Conservation (phyloP, 306 rosid species). For the Sicyos edulis region DNA sequence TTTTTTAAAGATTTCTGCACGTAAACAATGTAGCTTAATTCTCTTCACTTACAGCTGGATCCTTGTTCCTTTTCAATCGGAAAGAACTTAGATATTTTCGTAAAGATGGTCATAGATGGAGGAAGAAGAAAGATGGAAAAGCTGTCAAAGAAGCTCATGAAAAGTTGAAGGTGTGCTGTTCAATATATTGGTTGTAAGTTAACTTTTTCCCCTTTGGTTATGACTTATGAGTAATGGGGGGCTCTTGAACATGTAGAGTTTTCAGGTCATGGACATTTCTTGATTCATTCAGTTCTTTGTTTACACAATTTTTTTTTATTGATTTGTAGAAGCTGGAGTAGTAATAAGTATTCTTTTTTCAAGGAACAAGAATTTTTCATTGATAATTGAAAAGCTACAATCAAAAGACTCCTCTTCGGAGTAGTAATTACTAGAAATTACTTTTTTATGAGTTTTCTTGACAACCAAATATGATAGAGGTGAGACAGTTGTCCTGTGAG, state of each 20-base stretch:
- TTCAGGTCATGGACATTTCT: background rate
- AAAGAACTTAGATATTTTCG: slow-evolving; percentile 67
- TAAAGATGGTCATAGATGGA: slow-evolving; percentile 78
- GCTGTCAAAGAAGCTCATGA: slow-evolving; percentile 80
- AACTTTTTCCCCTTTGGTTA: slow-evolving; percentile 29
- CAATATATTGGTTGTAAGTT: slow-evolving; percentile 45
- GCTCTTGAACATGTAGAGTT: slow-evolving; percentile 14
- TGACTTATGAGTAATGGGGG: slow-evolving; percentile 8
- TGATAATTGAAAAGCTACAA: background rate
- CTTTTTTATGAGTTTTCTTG: too few species aligned
- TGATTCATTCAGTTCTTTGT: background rate
- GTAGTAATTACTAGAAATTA: background rate
- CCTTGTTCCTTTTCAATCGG: slow-evolving; percentile 65
- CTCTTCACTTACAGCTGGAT: slow-evolving; percentile 47
- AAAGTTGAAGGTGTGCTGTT: slow-evolving; percentile 83
- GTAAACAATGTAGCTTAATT: background rate
- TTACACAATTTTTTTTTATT: background rate
- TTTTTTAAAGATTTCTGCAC: background rate
- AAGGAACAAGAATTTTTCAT: background rate
- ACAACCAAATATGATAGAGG: too few species aligned
- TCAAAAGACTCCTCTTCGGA: background rate
- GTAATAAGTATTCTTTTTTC: background rate
- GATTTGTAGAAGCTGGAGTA: slow-evolving; percentile 8
- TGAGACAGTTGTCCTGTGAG: too few species aligned
- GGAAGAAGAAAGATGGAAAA: slow-evolving; percentile 78